Base-by-base conservation (phyloP, 495 filamentous ascomycete genomes). In the Pseudevernia furfuracea region DNA sequence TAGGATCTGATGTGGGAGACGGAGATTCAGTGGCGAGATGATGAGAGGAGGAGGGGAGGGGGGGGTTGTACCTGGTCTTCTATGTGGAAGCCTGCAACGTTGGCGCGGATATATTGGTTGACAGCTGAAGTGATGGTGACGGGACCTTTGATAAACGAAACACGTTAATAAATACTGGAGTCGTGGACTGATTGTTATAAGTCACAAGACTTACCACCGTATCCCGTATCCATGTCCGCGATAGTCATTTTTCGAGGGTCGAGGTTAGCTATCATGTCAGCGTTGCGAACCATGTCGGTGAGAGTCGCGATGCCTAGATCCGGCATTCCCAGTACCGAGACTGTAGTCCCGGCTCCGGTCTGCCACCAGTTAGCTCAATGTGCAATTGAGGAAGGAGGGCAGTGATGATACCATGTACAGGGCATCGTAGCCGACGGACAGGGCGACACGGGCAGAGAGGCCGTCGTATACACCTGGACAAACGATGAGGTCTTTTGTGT, bases 381-480 rank as follows among this genome's bases (percentile, higher is more conserved):
- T n/a, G n/a, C n/a, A n/a, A n/a, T n/a, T n/a, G n/a, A n/a, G n/a
- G n/a, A n/a, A n/a, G n/a, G n/a, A n/a, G n/a, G n/a, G n/a, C n/a
- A n/a, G n/a, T n/a, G 34, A 6, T 1, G 43, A 34, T 55, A 88
- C 87, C 85, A 89, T 87, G 68, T 89, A 88, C 58, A 89, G 71
- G 25, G 75, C 79, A 57, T 87, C 80, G 69, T 84, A 86, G 12
- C 84, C 85, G 10, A 83, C 66, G 12, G 79, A 71, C 60, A 88
- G 77, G 2, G 85, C 85, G 60, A 87, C 80, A 14, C 86, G 77
- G 25, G 86, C 84, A n/a, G 83, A 85, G 21, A 87, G 76, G 17
- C 86, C 86, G 75, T 89, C 86, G 66, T 88, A 88, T 2, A 89
- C 84, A 21, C 86, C 86, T 8, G 85, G 86, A 59, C 81, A 84